Evolutionary conservation across 1,139 yeast species (phyloP).

Genomic region (Lodderomyces theae): DNA sequence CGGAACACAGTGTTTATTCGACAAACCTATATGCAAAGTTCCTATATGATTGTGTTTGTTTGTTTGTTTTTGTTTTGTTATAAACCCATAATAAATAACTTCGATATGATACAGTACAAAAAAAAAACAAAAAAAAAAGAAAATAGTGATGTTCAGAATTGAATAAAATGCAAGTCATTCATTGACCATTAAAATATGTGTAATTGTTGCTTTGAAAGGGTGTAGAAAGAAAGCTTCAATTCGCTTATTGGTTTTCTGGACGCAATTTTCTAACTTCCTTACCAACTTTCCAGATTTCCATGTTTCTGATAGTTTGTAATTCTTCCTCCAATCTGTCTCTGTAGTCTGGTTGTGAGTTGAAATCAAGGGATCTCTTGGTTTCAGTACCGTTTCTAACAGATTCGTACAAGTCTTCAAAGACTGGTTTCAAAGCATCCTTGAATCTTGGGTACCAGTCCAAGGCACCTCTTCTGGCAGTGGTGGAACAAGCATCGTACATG

Average conservation of each 20-base stretch:
- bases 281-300: slow-evolving; percentile 99
- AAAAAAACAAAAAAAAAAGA: slow-evolving; percentile 16
- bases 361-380: slow-evolving; percentile 96
- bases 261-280: slow-evolving; percentile 99
- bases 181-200: slow-evolving; percentile 22
- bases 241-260: slow-evolving; percentile 86
- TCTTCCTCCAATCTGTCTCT: slow-evolving; percentile 94
- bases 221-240: background rate
- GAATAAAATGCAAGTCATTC: slow-evolving; percentile 30
- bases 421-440: slow-evolving; percentile 98
- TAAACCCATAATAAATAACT: slow-evolving; percentile 8
- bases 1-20: slow-evolving; percentile 35
- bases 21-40: slow-evolving; percentile 33
- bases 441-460: slow-evolving; percentile 99
- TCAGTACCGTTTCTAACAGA: slow-evolving; percentile 95
- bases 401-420: slow-evolving; percentile 92
- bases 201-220: background rate
- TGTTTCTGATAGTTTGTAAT: slow-evolving; percentile 86
- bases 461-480: slow-evolving; percentile 99
- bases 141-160: slow-evolving; percentile 22
- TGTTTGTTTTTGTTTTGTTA: slow-evolving; percentile 1
- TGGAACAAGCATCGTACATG: slow-evolving; percentile 99
- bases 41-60: background rate
- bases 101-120: slow-evolving; percentile 9
- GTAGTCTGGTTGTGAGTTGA: slow-evolving; percentile 98